Evolutionary conservation across 306 rosid species (phyloP), one percentile per base, ranked within the genome.

Genomic region (Lagenaria siceraria): DNA sequence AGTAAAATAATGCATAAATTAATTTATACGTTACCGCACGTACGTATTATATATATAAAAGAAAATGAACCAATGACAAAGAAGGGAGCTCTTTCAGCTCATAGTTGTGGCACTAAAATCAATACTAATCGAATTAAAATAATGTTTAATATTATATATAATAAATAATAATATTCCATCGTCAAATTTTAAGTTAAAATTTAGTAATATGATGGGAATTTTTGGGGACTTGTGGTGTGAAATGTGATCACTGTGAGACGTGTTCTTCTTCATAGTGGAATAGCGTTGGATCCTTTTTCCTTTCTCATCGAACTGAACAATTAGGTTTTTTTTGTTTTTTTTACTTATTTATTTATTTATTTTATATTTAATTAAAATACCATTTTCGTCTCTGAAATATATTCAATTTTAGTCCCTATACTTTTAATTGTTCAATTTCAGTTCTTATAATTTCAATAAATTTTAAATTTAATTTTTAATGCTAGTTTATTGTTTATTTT

Each of bases 171-270:
- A 46, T 35, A 65, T 65, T 65, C 18, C 8, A 11, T n/a, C 5
- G 49, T 65, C 10, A 65, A n/a, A 6, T 65, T 11, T 38, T 4
- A 9, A 21, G 29, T n/a, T 38, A 14, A 15, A 9, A 19, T 38
- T 38, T 66, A 66, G 18, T 36, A 38, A 66, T n/a, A 66, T 43
- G 31, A n/a, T 21, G 75, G 75, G 75, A 69, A 69, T 69, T 43
- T 69, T 43, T 69, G 21, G 75, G 75, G 43, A 69, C 75, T 69
- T 69, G 75, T 69, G 75, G 55, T 4, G 19, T 49, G 52, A 46
- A 46, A 46, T 21, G 54, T 21, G 56, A 43, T 69, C 36, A 46
- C 75, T 69, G n/a, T 7, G 36, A 6, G 7, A 43, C 75, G 35
- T 46, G 75, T 43, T 69, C 13, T 69, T 43, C 55, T 69, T 11